Conservation (phyloP, 805 yeast species). For the Pichia sporocuriosa region DNA sequence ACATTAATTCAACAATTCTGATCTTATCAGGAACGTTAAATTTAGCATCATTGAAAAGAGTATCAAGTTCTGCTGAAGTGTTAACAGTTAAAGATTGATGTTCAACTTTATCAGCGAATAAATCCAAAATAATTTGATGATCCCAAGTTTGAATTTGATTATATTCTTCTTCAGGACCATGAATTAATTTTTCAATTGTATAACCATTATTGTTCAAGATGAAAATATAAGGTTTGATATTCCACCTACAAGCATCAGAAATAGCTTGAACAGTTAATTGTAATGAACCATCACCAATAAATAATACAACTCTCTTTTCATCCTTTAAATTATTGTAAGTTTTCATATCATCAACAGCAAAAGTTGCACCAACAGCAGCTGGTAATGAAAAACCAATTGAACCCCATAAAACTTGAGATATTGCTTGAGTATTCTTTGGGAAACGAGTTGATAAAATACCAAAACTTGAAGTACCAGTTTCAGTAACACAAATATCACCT, state of each 20-base stretch:
- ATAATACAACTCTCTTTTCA: conserved; percentile 55
- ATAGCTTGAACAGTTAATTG: conserved; percentile 72
- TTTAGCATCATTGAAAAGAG: conserved; percentile 37
- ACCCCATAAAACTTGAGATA: conserved; percentile 73
- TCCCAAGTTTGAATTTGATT: conserved; percentile 67
- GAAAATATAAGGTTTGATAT: conserved; percentile 59
- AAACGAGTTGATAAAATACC: conserved; percentile 62
- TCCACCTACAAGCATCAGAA: conserved; percentile 63
- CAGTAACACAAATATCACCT: conserved; percentile 63
- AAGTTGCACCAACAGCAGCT: conserved; percentile 60
- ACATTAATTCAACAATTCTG: conserved; percentile 61
- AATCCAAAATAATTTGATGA: conserved; percentile 48
- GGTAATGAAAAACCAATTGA: conserved; percentile 69
- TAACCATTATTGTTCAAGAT: conserved; percentile 68
- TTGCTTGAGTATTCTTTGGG: conserved; percentile 57
- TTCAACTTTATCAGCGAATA: conserved; percentile 50
- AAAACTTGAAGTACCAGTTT: conserved; percentile 71
- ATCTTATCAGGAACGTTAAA: conserved; percentile 53
- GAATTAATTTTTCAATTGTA: conserved; percentile 69
- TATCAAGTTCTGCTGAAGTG: conserved; percentile 52
- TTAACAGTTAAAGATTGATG: conserved; percentile 50
- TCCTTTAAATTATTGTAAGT: not conserved
- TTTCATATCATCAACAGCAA: conserved; percentile 46
- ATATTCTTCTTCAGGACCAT: conserved; percentile 58
- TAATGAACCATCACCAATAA: conserved; percentile 71